Base-by-base conservation (phyloP, 257 asterid genomes). In the Pogostemon cablin region DNA sequence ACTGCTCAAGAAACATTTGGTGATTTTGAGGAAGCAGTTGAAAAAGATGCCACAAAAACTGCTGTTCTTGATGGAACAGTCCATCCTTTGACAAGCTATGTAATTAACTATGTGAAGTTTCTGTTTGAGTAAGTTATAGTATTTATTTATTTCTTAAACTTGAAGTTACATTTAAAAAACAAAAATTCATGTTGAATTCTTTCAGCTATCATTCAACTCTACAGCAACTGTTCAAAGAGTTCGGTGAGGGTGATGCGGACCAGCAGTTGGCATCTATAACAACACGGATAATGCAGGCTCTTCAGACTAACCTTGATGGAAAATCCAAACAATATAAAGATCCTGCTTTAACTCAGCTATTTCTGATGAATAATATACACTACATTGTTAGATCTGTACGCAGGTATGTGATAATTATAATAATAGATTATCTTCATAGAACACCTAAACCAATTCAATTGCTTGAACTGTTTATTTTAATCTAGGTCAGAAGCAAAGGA, bases 51-150 rank as follows among this genome's bases (percentile, higher is more conserved):
- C 71, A 89, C 99, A 12, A 93, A 93, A 79, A 91, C 98, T 54
- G 87, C 99, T 53, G 96, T 91, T 83, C 91, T 91, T 47, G 99
- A 93, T 84, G 99, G 99, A 81, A 91, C 99, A 44, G 99, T 93
- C 75, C 99, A 93, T 78, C 99, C 99, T 39, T 74, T 93, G 68
- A 93, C 99, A 43, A 93, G 97, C 91, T 93, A 93, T 62, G 98
- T 93, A 50, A 93, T 93, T 52, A 91, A 93, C 83, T 93, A 93
- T 9, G 96, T 93, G 50, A 93, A 91, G 77, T 93, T 93, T 82
- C 80, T 93, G 62, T 93, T 87, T 41, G 99, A 93, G 99, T 91
- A 85, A 85, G 96, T 79, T 54, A 72, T 52, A 41, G 15, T 46
- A 43, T 4, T 55, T 59, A 32, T 37, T 54, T 65, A 58, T 9